phyloP scores from a whole-genome alignment of 169 alveolate genomes.

The Nephromyces sp. region DNA sequence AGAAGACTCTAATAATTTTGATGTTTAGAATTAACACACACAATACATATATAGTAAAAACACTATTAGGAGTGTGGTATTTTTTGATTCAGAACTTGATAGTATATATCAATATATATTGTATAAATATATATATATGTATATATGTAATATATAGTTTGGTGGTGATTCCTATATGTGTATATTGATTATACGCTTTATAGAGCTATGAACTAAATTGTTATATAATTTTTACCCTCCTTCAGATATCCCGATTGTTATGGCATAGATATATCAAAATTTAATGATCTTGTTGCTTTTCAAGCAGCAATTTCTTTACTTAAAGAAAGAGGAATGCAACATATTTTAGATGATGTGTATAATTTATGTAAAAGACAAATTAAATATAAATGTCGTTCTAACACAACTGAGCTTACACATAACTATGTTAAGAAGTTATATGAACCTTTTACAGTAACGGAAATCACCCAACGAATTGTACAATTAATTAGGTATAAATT shows the following conservation, averaged over 20 bases:
- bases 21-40: too few relatives aligned
- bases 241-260: slow-evolving; percentile 13
- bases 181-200: too few relatives aligned
- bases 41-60: too few relatives aligned
- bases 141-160: too few relatives aligned
- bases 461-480: neutral
- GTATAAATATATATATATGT: too few relatives aligned
- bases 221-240: too few relatives aligned
- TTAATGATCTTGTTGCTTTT: slow-evolving; percentile 35
- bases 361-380: neutral
- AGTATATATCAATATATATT: too few relatives aligned
- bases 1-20: too few relatives aligned
- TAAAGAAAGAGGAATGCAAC: slow-evolving; percentile 14
- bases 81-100: too few relatives aligned
- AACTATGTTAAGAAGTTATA: neutral
- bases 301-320: slow-evolving; percentile 32
- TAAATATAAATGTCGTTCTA: neutral
- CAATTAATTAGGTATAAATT: neutral
- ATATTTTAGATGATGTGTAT: neutral
- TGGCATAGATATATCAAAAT: slow-evolving; percentile 38
- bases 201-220: too few relatives aligned
- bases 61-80: too few relatives aligned
- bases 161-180: too few relatives aligned
- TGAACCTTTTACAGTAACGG: neutral
- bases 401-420: neutral